phyloP scores from a whole-genome alignment of 2,329 filamentous ascomycete genomes.

The Xylaria arbuscula region DNA sequence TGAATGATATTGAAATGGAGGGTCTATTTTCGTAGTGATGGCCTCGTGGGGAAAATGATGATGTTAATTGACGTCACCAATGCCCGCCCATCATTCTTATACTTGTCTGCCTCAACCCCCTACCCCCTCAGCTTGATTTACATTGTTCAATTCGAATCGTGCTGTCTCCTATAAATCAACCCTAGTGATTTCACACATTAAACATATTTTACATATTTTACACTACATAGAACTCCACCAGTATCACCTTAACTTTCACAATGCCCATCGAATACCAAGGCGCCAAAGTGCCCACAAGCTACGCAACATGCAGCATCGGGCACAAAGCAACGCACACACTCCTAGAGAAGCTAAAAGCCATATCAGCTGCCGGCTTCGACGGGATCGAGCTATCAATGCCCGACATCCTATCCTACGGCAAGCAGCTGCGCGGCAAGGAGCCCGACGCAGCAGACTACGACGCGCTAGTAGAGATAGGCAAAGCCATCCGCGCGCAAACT shows the following conservation, averaged over 20 bases:
- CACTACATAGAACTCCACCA: background rate
- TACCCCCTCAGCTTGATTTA: background rate
- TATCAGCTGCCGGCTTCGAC: slow-evolving; percentile 71
- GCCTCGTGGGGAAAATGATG: slow-evolving; percentile 12
- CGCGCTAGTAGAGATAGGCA: slow-evolving; percentile 64
- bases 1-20: slow-evolving; percentile 18
- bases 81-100: background rate
- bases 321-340: slow-evolving; percentile 59
- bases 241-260: background rate
- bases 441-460: slow-evolving; percentile 69
- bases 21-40: background rate
- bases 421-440: slow-evolving; percentile 58
- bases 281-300: slow-evolving; percentile 45
- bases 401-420: slow-evolving; percentile 73
- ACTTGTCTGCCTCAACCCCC: background rate
- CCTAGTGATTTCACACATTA: background rate
- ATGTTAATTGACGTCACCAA: slow-evolving; percentile 32
- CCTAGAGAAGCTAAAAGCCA: slow-evolving; percentile 69
- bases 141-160: background rate
- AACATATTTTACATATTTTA: too few species aligned
- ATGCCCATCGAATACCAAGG: slow-evolving; percentile 46
- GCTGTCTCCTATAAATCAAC: too few species aligned
- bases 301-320: slow-evolving; percentile 50
- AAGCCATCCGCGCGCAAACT: slow-evolving; percentile 65
- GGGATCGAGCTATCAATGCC: slow-evolving; percentile 78